Percentiles rank a stretch among this genome's conserved stretches.
phyloP scores from a whole-genome alignment of 2,329 filamentous ascomycete genomes.

The Trichoderma hamatum region DNA sequence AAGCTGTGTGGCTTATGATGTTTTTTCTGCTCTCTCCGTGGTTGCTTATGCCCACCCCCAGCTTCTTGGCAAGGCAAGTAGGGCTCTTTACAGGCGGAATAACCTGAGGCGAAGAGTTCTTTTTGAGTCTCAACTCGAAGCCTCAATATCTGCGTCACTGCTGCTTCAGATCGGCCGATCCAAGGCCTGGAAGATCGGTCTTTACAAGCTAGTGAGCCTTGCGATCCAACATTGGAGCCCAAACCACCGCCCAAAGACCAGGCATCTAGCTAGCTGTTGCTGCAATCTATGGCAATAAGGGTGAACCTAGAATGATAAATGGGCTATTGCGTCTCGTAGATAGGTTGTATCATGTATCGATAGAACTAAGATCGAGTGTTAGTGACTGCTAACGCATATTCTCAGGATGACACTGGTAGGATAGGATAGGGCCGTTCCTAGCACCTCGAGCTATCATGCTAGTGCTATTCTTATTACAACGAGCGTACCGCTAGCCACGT shows the following conservation, averaged over 20 bases:
- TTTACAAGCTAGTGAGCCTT: neutral
- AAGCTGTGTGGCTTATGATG: neutral
- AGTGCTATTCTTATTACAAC: neutral
- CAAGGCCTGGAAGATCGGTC: neutral
- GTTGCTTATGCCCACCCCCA: neutral
- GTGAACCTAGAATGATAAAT: neutral
- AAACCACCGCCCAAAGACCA: neutral
- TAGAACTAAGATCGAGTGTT: neutral
- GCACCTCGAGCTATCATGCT: neutral
- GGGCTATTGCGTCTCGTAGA: neutral
- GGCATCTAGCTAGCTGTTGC: neutral
- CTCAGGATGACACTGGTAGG: neutral
- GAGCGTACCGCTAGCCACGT: neutral
- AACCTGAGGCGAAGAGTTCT: neutral
- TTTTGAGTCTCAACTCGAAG: neutral
- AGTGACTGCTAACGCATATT: neutral
- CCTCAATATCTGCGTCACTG: neutral
- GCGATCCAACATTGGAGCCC: neutral
- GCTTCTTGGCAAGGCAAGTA: neutral
- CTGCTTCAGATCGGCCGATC: neutral
- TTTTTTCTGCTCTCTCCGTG: neutral
- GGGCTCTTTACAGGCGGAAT: neutral
- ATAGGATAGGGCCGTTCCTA: neutral
- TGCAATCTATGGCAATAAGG: neutral
- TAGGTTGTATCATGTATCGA: neutral